These are phyloP conservation scores for Jacaranda mimosifolia DNA, from an alignment of 257 asterid genomes.

Conservation along the genomic window DNA sequence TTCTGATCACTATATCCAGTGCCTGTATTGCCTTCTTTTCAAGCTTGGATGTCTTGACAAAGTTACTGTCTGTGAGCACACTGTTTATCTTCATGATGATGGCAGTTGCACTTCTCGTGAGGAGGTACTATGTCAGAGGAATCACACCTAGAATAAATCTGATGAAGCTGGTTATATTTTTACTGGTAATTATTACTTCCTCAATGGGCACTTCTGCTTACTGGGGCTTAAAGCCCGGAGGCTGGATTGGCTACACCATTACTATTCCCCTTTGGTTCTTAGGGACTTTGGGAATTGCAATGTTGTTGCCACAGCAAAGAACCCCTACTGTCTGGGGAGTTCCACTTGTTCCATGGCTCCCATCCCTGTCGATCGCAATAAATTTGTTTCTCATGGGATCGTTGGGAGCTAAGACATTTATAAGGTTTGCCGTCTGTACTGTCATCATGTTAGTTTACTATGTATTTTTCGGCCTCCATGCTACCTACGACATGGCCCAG, in stretches of 20 bases:
- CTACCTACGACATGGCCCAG: constrained; percentile 66
- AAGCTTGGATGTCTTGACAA: constrained; percentile 53
- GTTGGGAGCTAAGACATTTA: constrained; percentile 56
- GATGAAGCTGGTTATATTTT: constrained; percentile 39
- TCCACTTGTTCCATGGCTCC: constrained; percentile 72
- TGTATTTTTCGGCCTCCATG: constrained; percentile 59
- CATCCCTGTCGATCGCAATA: constrained; percentile 63
- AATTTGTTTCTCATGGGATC: constrained; percentile 76
- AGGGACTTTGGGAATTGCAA: constrained; percentile 54
- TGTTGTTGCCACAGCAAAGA: constrained; percentile 55
- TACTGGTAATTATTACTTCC: constrained; percentile 54
- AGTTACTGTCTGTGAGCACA: constrained; percentile 56
- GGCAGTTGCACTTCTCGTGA: constrained; percentile 66
- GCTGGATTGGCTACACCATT: constrained; percentile 60
- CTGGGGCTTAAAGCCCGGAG: constrained; percentile 57
- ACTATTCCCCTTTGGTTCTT: constrained; percentile 60
- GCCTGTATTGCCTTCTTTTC: constrained; percentile 61
- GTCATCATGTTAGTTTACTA: constrained; percentile 58
- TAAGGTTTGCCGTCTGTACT: constrained; percentile 57
- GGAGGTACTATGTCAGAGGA: constrained; percentile 58
- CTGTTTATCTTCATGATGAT: constrained; percentile 66
- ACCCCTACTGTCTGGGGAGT: constrained; percentile 67
- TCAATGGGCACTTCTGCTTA: constrained; percentile 64
- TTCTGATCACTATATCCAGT: constrained; percentile 52
- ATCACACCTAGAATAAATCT: constrained; percentile 45